phyloP scores from a whole-genome alignment of 2,329 filamentous ascomycete genomes.

The Arthrinium phaeospermum region DNA sequence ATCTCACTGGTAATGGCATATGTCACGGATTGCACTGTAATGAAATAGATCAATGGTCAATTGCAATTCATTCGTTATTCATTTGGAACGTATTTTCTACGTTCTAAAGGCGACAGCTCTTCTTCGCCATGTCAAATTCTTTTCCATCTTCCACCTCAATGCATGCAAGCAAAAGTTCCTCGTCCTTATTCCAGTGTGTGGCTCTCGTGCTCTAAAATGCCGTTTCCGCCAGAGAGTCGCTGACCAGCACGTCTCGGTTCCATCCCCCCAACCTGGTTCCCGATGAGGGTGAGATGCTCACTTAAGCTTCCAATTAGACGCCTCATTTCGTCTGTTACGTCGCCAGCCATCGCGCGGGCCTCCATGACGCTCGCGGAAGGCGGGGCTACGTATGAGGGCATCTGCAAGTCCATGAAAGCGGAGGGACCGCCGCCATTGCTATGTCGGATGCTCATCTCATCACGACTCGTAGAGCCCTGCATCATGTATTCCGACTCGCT shows the following conservation, averaged over 20 bases:
- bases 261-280: slow-evolving; percentile 50
- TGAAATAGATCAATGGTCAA: neutral
- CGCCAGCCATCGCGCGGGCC: slow-evolving; percentile 55
- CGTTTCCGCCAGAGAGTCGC: slow-evolving; percentile 15
- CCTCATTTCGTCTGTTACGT: slow-evolving; percentile 57
- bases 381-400: slow-evolving; percentile 46
- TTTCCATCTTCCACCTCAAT: neutral
- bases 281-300: slow-evolving; percentile 54
- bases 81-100: neutral
- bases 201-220: slow-evolving; percentile 1
- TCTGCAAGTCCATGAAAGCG: slow-evolving; percentile 33
- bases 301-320: slow-evolving; percentile 55
- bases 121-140: neutral
- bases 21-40: neutral
- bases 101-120: neutral
- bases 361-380: slow-evolving; percentile 61
- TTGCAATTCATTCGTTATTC: neutral
- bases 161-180: neutral
- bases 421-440: neutral
- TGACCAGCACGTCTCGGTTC: slow-evolving; percentile 36
- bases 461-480: neutral
- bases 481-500: slow-evolving; percentile 23
- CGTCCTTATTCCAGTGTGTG: neutral
- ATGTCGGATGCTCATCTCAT: neutral
- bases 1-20: neutral